phyloP scores from a whole-genome alignment of 768 basidiomycete species.

The Artomyces pyxidatus region DNA sequence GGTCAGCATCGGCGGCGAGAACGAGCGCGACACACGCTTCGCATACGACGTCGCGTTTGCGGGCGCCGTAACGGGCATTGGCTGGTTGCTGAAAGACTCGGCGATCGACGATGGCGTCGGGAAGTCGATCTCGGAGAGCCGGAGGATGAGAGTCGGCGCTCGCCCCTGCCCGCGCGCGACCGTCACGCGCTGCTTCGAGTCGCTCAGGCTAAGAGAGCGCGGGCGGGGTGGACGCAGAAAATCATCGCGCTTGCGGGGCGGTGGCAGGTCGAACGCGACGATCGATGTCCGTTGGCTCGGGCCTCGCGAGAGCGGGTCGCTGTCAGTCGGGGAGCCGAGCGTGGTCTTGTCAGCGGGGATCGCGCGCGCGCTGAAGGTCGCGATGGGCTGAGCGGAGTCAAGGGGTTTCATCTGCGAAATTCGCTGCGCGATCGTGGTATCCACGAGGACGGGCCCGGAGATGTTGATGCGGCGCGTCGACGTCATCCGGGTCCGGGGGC shows the following conservation, averaged over 20 bases:
- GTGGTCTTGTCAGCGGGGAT: not conserved
- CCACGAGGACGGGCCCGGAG: conserved; percentile 7
- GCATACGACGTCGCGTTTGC: no score
- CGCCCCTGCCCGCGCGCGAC: not conserved
- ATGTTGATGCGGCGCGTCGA: conserved; percentile 11
- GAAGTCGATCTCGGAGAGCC: conserved; percentile 3
- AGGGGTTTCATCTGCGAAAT: conserved; percentile 2
- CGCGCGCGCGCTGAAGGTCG: not conserved
- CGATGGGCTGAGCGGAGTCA: not conserved
- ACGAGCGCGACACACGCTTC: not conserved
- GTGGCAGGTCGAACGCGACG: not conserved
- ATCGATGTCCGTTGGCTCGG: not conserved
- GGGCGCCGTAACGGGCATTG: not conserved
- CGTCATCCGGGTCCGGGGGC: not conserved
- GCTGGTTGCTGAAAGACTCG: not conserved
- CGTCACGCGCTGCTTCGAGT: conserved; percentile 1
- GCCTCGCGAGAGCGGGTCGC: not conserved
- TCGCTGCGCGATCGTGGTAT: conserved; percentile 8
- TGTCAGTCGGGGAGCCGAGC: not conserved
- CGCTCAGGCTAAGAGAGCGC: not conserved
- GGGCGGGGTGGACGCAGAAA: not conserved
- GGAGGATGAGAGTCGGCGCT: conserved; percentile 13
- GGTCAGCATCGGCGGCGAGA: not conserved
- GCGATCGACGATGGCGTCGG: conserved; percentile 1
- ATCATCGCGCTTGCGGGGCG: not conserved